Percentiles rank a stretch among this genome's conserved stretches.
These are phyloP conservation scores for Venturia pyrina DNA, from an alignment of 2,329 filamentous ascomycete species.

Conservation along the genomic window DNA sequence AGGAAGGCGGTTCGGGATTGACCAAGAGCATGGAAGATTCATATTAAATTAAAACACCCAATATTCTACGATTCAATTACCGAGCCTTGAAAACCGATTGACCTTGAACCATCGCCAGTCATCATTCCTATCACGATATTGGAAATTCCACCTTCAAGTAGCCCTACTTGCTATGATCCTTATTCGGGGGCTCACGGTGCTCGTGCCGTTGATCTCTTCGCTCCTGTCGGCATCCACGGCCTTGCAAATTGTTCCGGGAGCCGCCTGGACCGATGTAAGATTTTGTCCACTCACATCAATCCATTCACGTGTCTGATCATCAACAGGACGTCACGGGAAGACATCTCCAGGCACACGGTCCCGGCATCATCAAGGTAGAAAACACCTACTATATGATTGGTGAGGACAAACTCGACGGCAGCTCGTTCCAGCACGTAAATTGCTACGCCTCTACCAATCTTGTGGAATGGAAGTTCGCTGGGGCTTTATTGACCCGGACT, in stretches of 20 bases:
- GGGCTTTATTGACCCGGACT: conserved; percentile 46
- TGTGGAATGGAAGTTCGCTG: conserved; percentile 53
- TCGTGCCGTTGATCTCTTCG: background rate
- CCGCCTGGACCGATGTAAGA: conserved; percentile 29
- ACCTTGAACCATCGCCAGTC: background rate
- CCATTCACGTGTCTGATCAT: conserved; percentile 2
- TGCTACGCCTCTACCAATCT: conserved; percentile 57
- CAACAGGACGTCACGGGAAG: conserved; percentile 33
- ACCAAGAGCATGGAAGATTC: background rate
- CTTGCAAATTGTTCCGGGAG: conserved; percentile 28
- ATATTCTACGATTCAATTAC: background rate
- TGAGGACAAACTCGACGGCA: conserved; percentile 58
- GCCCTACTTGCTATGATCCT: background rate
- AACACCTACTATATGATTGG: conserved; percentile 57
- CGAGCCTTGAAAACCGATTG: background rate
- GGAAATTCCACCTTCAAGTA: background rate
- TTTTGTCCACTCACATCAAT: background rate
- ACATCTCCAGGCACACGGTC: conserved; percentile 58
- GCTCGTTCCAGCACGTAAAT: conserved; percentile 53
- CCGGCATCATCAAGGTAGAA: conserved; percentile 49
- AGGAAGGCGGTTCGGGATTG: background rate
- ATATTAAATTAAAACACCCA: background rate
- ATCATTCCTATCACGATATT: background rate
- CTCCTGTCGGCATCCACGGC: background rate
- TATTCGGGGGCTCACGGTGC: background rate